Conservation (phyloP, 2,329 filamentous ascomycete genomes). For the Botrytis pseudocinerea region DNA sequence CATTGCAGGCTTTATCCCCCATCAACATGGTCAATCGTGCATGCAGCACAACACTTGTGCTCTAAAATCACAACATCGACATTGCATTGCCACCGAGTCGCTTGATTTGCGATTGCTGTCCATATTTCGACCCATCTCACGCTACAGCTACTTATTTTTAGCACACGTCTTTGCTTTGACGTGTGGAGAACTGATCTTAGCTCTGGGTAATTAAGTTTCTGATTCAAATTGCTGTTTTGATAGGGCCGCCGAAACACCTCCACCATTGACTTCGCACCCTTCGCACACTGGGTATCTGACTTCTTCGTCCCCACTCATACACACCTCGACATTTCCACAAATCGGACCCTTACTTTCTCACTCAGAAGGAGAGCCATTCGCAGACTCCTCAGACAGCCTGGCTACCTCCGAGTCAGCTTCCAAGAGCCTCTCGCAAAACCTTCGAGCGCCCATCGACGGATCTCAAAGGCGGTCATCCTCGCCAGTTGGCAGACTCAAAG, state of each 20-base stretch:
- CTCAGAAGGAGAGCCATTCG: conserved; percentile 40
- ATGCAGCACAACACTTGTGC: conserved; percentile 15
- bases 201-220: conserved; percentile 16
- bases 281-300: conserved; percentile 69
- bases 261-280: conserved; percentile 57
- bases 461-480: conserved; percentile 62
- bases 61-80: conserved; percentile 5
- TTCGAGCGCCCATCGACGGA: conserved; percentile 47
- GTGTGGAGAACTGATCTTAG: conserved; percentile 20
- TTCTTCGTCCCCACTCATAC: conserved; percentile 66
- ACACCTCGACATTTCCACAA: conserved; percentile 54
- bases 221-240: conserved; percentile 15
- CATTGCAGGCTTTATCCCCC: conserved; percentile 9
- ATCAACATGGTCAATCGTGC: conserved; percentile 20
- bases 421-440: conserved; percentile 42
- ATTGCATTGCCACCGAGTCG: background rate
- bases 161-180: conserved; percentile 10
- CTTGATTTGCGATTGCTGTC: background rate
- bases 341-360: conserved; percentile 40
- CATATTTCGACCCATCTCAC: background rate
- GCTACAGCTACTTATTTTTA: background rate
- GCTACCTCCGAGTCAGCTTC: conserved; percentile 39
- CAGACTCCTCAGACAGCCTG: conserved; percentile 34
- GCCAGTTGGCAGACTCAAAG: conserved; percentile 69
- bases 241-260: conserved; percentile 30